A percentile compares a stretch with the other conserved stretches of the same genome.
Conservation (phyloP, 2,329 filamentous ascomycete genomes). For the Fusarium burgessii region DNA sequence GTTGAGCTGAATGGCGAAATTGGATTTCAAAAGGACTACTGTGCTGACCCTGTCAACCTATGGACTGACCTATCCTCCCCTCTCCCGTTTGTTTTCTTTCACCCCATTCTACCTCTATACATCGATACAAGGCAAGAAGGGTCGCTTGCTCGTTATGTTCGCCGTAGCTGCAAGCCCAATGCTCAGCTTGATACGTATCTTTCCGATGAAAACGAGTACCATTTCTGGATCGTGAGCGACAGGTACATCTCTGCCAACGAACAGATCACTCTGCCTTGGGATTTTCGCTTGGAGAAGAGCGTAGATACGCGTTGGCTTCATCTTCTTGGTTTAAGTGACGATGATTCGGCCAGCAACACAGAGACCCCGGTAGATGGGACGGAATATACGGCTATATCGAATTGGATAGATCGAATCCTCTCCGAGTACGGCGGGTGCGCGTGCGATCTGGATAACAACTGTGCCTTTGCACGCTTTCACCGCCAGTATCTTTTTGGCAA, state of each 20-base stretch:
- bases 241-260: slow-evolving; percentile 75
- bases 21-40: slow-evolving; percentile 80
- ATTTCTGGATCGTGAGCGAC: slow-evolving; percentile 92
- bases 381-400: slow-evolving; percentile 70
- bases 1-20: slow-evolving; percentile 83
- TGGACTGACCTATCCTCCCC: slow-evolving; percentile 75
- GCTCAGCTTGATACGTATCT: slow-evolving; percentile 89
- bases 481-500: slow-evolving; percentile 65
- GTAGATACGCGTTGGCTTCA: slow-evolving; percentile 66
- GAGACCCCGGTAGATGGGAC: slow-evolving; percentile 68
- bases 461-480: slow-evolving; percentile 73
- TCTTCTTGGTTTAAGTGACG: slow-evolving; percentile 71
- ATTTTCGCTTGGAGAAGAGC: slow-evolving; percentile 71
- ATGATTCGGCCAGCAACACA: slow-evolving; percentile 61
- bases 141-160: slow-evolving; percentile 86
- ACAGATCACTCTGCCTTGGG: slow-evolving; percentile 75
- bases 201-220: slow-evolving; percentile 81
- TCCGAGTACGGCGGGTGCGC: slow-evolving; percentile 85
- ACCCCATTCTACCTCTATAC: slow-evolving; percentile 87
- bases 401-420: slow-evolving; percentile 76
- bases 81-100: slow-evolving; percentile 85
- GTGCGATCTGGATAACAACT: slow-evolving; percentile 73
- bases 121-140: slow-evolving; percentile 93
- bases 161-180: slow-evolving; percentile 92
- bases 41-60: slow-evolving; percentile 71